Conservation (phyloP, 202 grass and related monocot species). For the Carex sylvatica region DNA sequence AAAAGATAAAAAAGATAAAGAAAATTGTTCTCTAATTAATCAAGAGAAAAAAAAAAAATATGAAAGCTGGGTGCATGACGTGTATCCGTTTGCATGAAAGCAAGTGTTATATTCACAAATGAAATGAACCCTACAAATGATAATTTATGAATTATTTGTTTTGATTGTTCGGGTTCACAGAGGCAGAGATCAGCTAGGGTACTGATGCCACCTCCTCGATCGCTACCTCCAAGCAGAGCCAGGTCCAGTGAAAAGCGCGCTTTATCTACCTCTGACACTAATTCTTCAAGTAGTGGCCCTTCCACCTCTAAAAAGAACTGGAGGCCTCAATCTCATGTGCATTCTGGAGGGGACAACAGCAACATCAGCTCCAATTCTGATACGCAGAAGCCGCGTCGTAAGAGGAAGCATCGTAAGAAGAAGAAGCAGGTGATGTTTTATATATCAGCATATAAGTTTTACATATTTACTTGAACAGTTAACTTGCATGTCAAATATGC, state of each 20-base stretch:
- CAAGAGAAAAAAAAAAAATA: background rate
- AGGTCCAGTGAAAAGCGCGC: conserved; percentile 46
- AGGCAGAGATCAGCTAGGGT: conserved; percentile 74
- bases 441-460: background rate
- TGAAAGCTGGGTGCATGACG: background rate
- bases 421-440: conserved; percentile 71
- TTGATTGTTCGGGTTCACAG: conserved; percentile 35
- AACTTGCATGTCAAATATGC: background rate
- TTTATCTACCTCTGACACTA: conserved; percentile 56
- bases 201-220: conserved; percentile 94
- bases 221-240: conserved; percentile 66
- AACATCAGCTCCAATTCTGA: conserved; percentile 96
- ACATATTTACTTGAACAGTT: background rate
- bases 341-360: conserved; percentile 41
- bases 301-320: conserved; percentile 41
- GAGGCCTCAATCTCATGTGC: conserved; percentile 39
- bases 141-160: background rate
- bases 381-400: conserved; percentile 76
- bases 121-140: background rate
- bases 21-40: background rate
- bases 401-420: conserved; percentile 93
- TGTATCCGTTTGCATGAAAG: background rate
- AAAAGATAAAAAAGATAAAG: background rate
- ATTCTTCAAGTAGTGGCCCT: conserved; percentile 50
- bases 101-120: background rate